Conservation (phyloP, 1,284 basidiomycete species). For the Naganishia cerealis region DNA sequence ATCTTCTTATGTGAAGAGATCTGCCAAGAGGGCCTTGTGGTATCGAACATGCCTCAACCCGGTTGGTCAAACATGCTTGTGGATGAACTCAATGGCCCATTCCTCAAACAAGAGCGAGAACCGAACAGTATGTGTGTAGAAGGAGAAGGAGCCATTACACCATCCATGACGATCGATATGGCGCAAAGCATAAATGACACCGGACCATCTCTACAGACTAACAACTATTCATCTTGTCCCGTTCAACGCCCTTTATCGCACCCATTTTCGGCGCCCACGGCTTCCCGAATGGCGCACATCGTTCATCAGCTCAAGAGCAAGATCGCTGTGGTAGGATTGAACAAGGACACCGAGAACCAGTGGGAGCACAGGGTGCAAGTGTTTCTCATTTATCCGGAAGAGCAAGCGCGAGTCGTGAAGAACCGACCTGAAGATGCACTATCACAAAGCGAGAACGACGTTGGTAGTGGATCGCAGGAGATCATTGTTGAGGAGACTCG, state of each 20-base stretch:
- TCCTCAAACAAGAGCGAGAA: background rate
- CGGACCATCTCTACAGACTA: background rate
- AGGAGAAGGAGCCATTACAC: background rate
- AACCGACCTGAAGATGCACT: background rate
- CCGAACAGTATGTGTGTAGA: background rate
- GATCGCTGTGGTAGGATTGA: conserved; percentile 20
- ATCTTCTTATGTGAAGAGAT: background rate
- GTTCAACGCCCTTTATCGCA: background rate
- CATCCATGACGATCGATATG: background rate
- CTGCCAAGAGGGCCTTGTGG: background rate
- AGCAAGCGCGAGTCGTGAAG: conserved; percentile 2
- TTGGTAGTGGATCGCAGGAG: background rate
- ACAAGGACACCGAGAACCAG: conserved; percentile 17
- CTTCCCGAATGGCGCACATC: background rate
- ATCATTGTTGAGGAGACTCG: background rate
- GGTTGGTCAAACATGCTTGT: background rate
- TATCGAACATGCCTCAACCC: background rate
- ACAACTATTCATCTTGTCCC: background rate
- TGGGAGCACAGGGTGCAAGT: conserved; percentile 19
- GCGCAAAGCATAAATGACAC: background rate
- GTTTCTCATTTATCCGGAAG: conserved; percentile 14
- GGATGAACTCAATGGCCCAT: background rate
- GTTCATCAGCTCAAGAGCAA: background rate
- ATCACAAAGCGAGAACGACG: background rate
- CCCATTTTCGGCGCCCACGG: background rate